Evolutionary conservation across 2,329 filamentous ascomycete genomes (phyloP), one percentile per base, ranked within the genome.

Genomic region (Thelonectria rubi): DNA sequence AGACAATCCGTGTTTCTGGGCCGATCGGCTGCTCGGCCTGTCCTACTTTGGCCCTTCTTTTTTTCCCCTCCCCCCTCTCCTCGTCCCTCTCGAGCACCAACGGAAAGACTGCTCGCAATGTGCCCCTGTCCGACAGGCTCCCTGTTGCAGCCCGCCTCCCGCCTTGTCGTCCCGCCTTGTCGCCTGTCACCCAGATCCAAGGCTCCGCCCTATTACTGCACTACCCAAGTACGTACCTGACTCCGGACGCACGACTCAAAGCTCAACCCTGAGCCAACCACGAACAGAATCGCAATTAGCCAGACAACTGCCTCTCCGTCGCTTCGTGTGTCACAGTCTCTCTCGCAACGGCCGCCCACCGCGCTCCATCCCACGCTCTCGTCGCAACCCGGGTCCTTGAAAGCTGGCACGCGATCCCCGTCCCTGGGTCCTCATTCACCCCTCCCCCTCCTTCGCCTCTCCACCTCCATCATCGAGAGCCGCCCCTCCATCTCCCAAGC

Each of bases 321-420:
- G 34, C 47, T 14, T 48, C 37, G 37, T 45, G 46, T 57, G 55
- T 39, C 55, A 50, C 47, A 40, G 24, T 57, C 53, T 21, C 20
- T n/a, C 40, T 54, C 57, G n/a, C n/a, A n/a, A 54, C 51, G 45
- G 43, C 24, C 10, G 21, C 43, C 53, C 24, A 40, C 37, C n/a
- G 49, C 58, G 14, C 48, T 30, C 34, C 58, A 61, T 56, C 58
- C 58, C 58, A 53, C 58, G 53, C 48, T 14, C 24, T 43, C 47
- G 24, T n/a, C 42, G 52, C 46, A 42, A 50, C 48, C 48, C 48
- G n/a, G 48, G 18, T 48, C 15, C 53, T 53, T 53, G 53, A 55
- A 55, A 55, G 58, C 58, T 69, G 69, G 67, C 69, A 71, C 69
- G 69, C 69, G 69, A 71, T 71, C 68, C 58, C 60, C 54, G 63